These are phyloP conservation scores for Fomitopsis betulina DNA, from an alignment of 1,284 basidiomycete genomes.

Conservation along the genomic window DNA sequence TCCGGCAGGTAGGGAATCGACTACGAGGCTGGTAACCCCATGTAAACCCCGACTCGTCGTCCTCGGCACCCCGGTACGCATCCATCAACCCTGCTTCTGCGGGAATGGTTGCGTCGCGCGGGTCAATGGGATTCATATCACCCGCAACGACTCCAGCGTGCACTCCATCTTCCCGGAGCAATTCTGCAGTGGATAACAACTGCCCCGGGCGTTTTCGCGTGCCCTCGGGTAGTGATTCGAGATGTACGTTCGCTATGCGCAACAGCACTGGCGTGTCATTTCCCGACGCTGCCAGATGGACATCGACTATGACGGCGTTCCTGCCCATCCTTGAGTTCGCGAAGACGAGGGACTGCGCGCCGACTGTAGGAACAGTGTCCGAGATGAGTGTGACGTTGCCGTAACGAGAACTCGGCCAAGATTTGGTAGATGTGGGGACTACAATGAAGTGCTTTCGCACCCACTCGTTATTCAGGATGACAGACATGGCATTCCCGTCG, in stretches of 20 bases:
- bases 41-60: constrained; percentile 44
- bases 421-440: constrained; percentile 43
- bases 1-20: constrained; percentile 41
- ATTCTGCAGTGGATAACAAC: constrained; percentile 42
- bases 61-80: constrained; percentile 36
- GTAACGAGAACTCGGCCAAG: constrained; percentile 50
- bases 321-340: constrained; percentile 44
- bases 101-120: constrained; percentile 38
- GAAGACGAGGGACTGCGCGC: constrained; percentile 44
- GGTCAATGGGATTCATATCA: constrained; percentile 64
- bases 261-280: constrained; percentile 24
- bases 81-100: constrained; percentile 46
- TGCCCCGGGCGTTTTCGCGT: constrained; percentile 43
- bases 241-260: constrained; percentile 63
- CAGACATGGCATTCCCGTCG: constrained; percentile 34
- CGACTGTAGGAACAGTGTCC: constrained; percentile 43
- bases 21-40: constrained; percentile 60
- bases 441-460: constrained; percentile 53
- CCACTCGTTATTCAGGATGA: constrained; percentile 47
- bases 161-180: constrained; percentile 41
- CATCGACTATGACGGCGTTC: constrained; percentile 52
- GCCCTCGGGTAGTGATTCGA: constrained; percentile 54
- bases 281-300: constrained; percentile 36
- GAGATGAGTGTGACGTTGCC: constrained; percentile 66
- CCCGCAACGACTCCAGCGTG: constrained; percentile 58